Base-by-base conservation (phyloP, 768 basidiomycete species). In the Leccinum uliginosum region DNA sequence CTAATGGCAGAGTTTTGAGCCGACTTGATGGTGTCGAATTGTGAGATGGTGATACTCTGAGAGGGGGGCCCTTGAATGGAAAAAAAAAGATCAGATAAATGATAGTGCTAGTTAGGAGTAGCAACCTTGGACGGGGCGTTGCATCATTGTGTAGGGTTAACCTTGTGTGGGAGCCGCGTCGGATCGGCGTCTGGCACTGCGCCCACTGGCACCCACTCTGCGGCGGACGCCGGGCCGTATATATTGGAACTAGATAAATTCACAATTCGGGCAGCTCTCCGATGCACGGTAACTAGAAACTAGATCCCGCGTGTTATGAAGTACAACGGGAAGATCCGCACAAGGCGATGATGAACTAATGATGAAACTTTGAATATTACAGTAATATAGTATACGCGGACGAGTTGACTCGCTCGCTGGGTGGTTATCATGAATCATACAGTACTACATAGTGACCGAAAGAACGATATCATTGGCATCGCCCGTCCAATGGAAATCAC, bases 1-100 rank as follows among this genome's bases (percentile, higher is more conserved):
- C 10, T 58, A 9, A 71, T 55, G 34, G 68, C 72, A 2, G 44
- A 47, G 14, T 40, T 57, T 3, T 63, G 65, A 11, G 60, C 59
- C 30, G 57, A 34, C 43, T 59, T 66, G 54, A 61, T 62, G 32
- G 59, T 58, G 23, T 56, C 61, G 6, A 40, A 1, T 29, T 57
- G 50, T 23, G 40, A 3, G n/a, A 7, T 49, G 10, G 45, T 3
- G 12, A 32, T 32, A 23, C 21, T 19, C 29, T 43, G 48, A 27
- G 60, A 48, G n/a, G 59, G n/a, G 24, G 2, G 1, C 12, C 47
- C 63, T 67, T 62, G 2, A 43, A 19, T 12, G 11, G 44, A 46
- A 55, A 35, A 55, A 35, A 43, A 32, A 14, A 48, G 4, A 38
- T 56, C 17, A 60, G 53, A 40, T 12, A 17, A 21, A 44, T 47